Percentiles rank a stretch among this genome's conserved stretches.
These are phyloP conservation scores for Geotrichum europaeum DNA, from an alignment of 1,139 yeast species.

Conservation along the genomic window DNA sequence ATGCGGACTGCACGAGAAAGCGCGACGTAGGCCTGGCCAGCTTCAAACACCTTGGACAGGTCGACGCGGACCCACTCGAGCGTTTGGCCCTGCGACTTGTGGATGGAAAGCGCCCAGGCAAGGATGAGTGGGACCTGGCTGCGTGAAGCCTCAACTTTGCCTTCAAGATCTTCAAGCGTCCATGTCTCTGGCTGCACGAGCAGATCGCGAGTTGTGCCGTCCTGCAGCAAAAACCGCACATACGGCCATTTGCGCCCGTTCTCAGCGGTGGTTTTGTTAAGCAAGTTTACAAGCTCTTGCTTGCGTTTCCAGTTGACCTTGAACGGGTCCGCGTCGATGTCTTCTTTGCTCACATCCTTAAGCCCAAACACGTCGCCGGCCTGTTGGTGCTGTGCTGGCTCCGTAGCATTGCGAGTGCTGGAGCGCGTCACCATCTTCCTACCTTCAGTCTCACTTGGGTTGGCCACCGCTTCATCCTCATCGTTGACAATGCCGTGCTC, in stretches of 20 bases:
- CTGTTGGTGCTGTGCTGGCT: neutral
- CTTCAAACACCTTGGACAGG: conserved; percentile 69
- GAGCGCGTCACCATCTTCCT: neutral
- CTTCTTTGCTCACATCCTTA: conserved; percentile 10
- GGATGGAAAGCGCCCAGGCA: conserved; percentile 95
- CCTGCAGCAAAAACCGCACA: conserved; percentile 66
- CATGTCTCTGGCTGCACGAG: conserved; percentile 72
- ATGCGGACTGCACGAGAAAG: conserved; percentile 78
- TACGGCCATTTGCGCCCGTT: conserved; percentile 48
- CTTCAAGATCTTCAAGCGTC: conserved; percentile 56
- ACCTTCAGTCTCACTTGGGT: neutral
- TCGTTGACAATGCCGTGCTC: neutral
- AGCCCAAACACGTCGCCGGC: neutral
- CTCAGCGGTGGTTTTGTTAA: conserved; percentile 12
- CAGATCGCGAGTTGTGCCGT: conserved; percentile 66
- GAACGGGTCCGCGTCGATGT: conserved; percentile 17
- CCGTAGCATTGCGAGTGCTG: neutral
- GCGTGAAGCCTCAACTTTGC: conserved; percentile 49
- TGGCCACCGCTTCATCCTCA: neutral
- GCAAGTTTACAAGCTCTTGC: conserved; percentile 31
- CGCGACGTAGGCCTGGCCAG: conserved; percentile 95
- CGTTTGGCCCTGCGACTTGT: conserved; percentile 95
- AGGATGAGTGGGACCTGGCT: conserved; percentile 70
- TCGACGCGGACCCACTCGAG: conserved; percentile 78
- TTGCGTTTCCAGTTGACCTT: conserved; percentile 25